Base-by-base conservation (phyloP, 2,329 filamentous ascomycete species). In the Xylaria sp. region DNA sequence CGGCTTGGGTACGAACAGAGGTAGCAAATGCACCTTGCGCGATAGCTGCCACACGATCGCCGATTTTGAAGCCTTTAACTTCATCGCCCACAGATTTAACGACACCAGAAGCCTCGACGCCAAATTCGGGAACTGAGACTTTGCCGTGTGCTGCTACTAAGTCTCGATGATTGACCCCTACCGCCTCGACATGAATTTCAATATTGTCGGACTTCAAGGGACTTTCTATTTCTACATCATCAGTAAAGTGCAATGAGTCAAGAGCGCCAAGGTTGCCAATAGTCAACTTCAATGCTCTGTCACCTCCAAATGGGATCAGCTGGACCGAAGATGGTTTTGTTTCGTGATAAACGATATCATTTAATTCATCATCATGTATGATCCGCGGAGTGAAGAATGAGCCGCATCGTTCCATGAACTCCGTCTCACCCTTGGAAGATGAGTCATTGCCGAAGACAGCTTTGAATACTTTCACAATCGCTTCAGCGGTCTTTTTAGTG, bases 311-410 rank as follows among this genome's bases (percentile, higher is more conserved):
- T 2, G 78, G 75, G 6, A 79, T 78, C 0, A 79, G 74, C 64
- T 82, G 80, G 4, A 82, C 72, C 3, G 75, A 74, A 4, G 76
- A 77, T 0, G 79, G 76, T 60, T 81, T 80, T 1, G 81, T 83
- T 69, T 82, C 78, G 18, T 79, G 77, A 68, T 84, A 80, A 13
- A 85, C 81, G 12, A 80, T 77, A 23, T 81, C 79, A 70, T 83
- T 81, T 75, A 82, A 81, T 13, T 79, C 77, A 0, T 73, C 71
- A 65, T 83, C 81, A 55, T 81, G 78, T 8, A 81, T 76, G 32
- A 81, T 79, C 23, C 77, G 79, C 5, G 76, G 81, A 0, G 80
- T 82, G 67, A 81, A 80, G 70, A 83, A 79, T 0, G 72, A 70
- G 18, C 81, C 80, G 0, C 64, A 69, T 20, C 80, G 76, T 72